Evolutionary conservation across 768 basidiomycete species (phyloP).

Genomic region (Serendipita sp.): DNA sequence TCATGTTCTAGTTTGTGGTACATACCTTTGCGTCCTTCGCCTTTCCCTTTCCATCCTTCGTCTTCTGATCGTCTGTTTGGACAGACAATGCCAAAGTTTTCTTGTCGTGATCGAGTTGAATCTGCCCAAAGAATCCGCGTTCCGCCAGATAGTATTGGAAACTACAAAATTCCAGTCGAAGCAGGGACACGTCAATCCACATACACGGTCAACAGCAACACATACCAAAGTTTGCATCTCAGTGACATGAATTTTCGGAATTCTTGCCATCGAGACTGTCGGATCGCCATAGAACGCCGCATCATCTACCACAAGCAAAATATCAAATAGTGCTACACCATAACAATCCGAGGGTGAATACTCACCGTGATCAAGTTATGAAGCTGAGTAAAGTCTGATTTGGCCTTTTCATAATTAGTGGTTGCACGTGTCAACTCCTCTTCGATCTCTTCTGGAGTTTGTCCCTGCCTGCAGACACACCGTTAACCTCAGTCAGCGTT

Average conservation of each 20-base stretch:
- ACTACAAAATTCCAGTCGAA: conserved; percentile 23
- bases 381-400: conserved; percentile 48
- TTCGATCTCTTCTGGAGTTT: conserved; percentile 61
- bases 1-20: conserved; percentile 4
- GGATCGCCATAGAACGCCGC: conserved; percentile 42
- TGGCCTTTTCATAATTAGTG: conserved; percentile 39
- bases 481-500: conserved; percentile 3
- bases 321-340: not conserved
- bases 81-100: conserved; percentile 59
- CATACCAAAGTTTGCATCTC: conserved; percentile 39
- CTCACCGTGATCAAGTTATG: conserved; percentile 45
- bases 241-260: conserved; percentile 82
- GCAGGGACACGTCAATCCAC: not conserved
- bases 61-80: conserved; percentile 64
- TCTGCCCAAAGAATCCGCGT: conserved; percentile 80
- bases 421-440: conserved; percentile 50
- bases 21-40: conserved; percentile 61
- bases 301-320: conserved; percentile 33
- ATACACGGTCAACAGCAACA: not conserved
- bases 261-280: conserved; percentile 64
- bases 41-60: conserved; percentile 29
- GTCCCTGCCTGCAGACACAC: conserved; percentile 40
- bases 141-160: conserved; percentile 70
- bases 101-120: conserved; percentile 63
- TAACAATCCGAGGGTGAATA: not conserved